A percentile compares a stretch with the other conserved stretches of the same genome.
phyloP scores from a whole-genome alignment of 2,329 filamentous ascomycete genomes.

The Colletotrichum sp. region DNA sequence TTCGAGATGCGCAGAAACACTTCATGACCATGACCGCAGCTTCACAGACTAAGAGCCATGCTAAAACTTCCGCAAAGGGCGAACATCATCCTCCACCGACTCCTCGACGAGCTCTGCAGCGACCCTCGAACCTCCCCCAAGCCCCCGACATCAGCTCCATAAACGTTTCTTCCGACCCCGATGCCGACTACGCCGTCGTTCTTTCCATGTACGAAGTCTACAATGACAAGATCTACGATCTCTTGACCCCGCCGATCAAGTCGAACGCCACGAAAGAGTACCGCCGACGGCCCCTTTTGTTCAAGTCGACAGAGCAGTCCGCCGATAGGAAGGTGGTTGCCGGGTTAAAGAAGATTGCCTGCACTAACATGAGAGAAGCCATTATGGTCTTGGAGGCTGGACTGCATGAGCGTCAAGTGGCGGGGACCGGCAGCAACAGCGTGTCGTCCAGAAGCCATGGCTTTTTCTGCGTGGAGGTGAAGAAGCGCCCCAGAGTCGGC shows the following conservation, averaged over 20 bases:
- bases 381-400: slow-evolving; percentile 90
- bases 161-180: slow-evolving; percentile 67
- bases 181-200: slow-evolving; percentile 83
- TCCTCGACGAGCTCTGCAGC: slow-evolving; percentile 67
- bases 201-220: slow-evolving; percentile 99
- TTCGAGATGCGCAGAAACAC: slow-evolving; percentile 16
- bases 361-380: slow-evolving; percentile 81
- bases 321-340: slow-evolving; percentile 94
- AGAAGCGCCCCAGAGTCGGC: slow-evolving; percentile 68
- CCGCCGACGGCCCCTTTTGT: slow-evolving; percentile 81
- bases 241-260: slow-evolving; percentile 71
- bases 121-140: slow-evolving; percentile 74
- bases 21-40: slow-evolving; percentile 34
- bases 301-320: slow-evolving; percentile 89
- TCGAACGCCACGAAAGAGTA: slow-evolving; percentile 70
- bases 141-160: slow-evolving; percentile 77
- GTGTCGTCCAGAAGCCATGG: slow-evolving; percentile 92
- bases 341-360: slow-evolving; percentile 88
- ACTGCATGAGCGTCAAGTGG: slow-evolving; percentile 83
- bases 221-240: slow-evolving; percentile 96
- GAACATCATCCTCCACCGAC: slow-evolving; percentile 59
- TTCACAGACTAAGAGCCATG: slow-evolving; percentile 43
- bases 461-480: slow-evolving; percentile 95
- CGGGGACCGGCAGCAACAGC: slow-evolving; percentile 92
- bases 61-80: slow-evolving; percentile 56